A percentile compares a stretch with the other conserved stretches of the same genome.
These are phyloP conservation scores for Backusella luteola DNA, from an alignment of 192 early-diverging fungal species.

Conservation along the genomic window DNA sequence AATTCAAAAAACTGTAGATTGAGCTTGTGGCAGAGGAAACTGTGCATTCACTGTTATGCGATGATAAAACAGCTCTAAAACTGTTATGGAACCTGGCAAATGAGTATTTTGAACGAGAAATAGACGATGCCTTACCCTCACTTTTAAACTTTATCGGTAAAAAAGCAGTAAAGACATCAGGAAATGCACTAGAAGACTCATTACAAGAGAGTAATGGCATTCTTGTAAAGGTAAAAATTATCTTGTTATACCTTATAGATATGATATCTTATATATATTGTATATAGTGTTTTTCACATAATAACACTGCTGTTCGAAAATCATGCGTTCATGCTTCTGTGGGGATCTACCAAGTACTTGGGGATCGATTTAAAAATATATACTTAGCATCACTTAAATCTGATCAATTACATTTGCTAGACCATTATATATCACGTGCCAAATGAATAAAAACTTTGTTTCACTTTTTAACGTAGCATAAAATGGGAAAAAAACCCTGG, in stretches of 20 bases:
- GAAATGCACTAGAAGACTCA: background rate
- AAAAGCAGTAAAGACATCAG: background rate
- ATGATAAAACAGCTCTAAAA: slow-evolving; percentile 4
- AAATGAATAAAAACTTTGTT: background rate
- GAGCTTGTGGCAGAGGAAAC: background rate
- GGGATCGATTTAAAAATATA: background rate
- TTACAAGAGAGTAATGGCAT: background rate
- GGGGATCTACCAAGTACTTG: slow-evolving; percentile 2
- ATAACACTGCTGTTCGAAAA: background rate
- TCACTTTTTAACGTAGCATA: background rate
- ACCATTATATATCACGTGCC: background rate
- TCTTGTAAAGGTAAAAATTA: background rate
- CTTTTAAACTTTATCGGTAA: background rate
- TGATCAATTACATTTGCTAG: background rate
- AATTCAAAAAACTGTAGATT: background rate
- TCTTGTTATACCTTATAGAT: no score
- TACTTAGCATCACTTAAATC: background rate
- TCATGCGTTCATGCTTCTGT: slow-evolving; percentile 3
- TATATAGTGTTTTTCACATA: slow-evolving; percentile 3
- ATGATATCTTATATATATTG: background rate
- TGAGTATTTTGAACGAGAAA: background rate
- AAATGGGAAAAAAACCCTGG: background rate
- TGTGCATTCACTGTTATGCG: background rate
- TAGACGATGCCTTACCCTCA: background rate
- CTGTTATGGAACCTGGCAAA: background rate